phyloP scores from a whole-genome alignment of 495 filamentous ascomycete species.

The Filosporella fistucella region DNA sequence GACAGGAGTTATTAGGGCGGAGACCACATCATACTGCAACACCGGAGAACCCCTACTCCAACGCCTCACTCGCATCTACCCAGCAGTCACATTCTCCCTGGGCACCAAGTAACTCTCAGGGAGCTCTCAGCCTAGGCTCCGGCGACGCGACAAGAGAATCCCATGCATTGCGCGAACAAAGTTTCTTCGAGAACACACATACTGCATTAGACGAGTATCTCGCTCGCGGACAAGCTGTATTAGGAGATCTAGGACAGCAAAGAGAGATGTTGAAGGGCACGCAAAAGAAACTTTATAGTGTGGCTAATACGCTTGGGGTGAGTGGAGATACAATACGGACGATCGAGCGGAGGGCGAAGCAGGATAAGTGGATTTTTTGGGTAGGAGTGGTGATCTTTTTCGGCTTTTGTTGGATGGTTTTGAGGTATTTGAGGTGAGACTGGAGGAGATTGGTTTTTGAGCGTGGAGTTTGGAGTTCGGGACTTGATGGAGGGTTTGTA shows the following conservation, averaged over 20 bases:
- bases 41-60: conserved; percentile 92
- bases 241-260: conserved; percentile 86
- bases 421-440: conserved; percentile 70
- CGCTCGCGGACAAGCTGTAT: conserved; percentile 81
- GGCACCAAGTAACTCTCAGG: conserved; percentile 10
- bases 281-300: conserved; percentile 83
- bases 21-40: conserved; percentile 81
- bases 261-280: conserved; percentile 92
- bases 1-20: conserved; percentile 84
- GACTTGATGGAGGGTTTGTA: neutral
- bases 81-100: conserved; percentile 23
- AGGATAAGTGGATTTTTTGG: conserved; percentile 99
- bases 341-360: conserved; percentile 83
- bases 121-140: conserved; percentile 31
- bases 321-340: conserved; percentile 95
- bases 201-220: conserved; percentile 88
- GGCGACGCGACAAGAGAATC: conserved; percentile 64
- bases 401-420: conserved; percentile 81
- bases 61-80: conserved; percentile 34
- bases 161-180: conserved; percentile 86
- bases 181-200: conserved; percentile 75
- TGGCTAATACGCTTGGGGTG: conserved; percentile 89
- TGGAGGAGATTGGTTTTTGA: neutral
- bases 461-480: neutral
- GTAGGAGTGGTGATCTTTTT: conserved; percentile 86